Base-by-base conservation (phyloP, 2,329 filamentous ascomycete species). In the Myriosclerotinia duriaeana region DNA sequence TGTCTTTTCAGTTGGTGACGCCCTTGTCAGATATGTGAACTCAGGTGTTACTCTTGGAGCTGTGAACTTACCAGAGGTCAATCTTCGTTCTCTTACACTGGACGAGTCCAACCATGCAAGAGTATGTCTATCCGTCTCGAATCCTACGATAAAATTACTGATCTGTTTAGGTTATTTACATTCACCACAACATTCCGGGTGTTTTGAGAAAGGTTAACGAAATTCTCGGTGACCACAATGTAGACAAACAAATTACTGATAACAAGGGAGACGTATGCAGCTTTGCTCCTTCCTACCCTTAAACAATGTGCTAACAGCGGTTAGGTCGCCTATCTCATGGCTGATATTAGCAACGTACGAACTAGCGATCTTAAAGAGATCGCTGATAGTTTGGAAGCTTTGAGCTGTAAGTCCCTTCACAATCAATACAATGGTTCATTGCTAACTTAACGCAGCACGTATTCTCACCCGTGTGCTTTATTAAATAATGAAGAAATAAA, bases 221-320 rank as follows among this genome's bases (percentile, higher is more conserved):
- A 75, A 92, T 98, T 69, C 85, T 99, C 58, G 91, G 90, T 53
- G 89, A 96, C 75, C 93, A 99, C 83, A 99, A 99, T 78, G 93
- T 99, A 73, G 94, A 97, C 81, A 98, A 98, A 84, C 95, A 99
- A 80, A 98, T 96, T 82, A 95, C 92, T 61, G 95, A 98, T 78
- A 96, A 91, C 80, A 90, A 89, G 81, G 94, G 93, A 72, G 94
- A 98, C 77, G 89, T 91, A 80, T 71, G 84, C 22, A 42, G 72
- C 50, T 20, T 11, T n/a, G 12, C n/a, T 9, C 11, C 7, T 14
- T 20, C 42, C 22, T 58, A 22, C 34, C 11, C 42, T 40, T 17
- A 40, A 22, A 8, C 36, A 22, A 38, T 50, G n/a, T 55, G 48
- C 72, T 77, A 63, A 77, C 59, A 15, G 66, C 64, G 7, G 66